Base-by-base conservation (phyloP, 1,284 basidiomycete genomes). In the Sanghuangporus weigelae region DNA sequence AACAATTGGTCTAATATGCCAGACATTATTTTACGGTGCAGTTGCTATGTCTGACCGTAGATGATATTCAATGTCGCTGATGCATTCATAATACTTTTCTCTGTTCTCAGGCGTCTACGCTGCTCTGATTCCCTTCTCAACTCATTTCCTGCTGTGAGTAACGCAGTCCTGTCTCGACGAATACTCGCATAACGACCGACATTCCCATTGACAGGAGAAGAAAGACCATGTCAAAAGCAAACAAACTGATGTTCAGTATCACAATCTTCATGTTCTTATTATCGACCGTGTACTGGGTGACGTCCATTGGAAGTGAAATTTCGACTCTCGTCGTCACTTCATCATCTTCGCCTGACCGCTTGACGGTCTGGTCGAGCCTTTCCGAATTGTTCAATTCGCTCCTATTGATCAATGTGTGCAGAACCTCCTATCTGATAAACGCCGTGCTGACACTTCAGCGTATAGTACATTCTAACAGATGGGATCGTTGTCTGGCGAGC, bases 401-500 rank as follows among this genome's bases (percentile, higher is more conserved):
- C 14, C 44, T 59, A 16, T 26, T 50, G 11, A 59, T 59, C 7
- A 59, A 59, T 49, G 57, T 59, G n/a, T 35, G 57, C 16, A 38
- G 10, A 16, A 3, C 7, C 35, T 14, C 16, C 31, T 19, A 49
- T 36, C n/a, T 14, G 35, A 35, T 38, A 11, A 16, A 23, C 14
- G 7, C 44, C 11, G 1, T 35, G 23, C 39, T 31, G 39, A 57
- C 11, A 7, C n/a, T 57, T 44, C 23, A 11, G 38, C 12, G n/a
- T 49, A 3, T 35, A 59, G 57, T 59, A 35, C 23, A 16, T 59
- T 26, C 11, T 59, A 16, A 49, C 57, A 4, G 57, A 59, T 26
- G 35, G 44, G 42, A 44, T 59, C 14, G 57, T 59, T 48, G 57
- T 59, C n/a, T 59, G 57, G 57, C 23, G 57, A 16, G 57, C 57